These are phyloP conservation scores for Leishmania aethiopica DNA, from an alignment of 208 protist species.

Conservation along the genomic window DNA sequence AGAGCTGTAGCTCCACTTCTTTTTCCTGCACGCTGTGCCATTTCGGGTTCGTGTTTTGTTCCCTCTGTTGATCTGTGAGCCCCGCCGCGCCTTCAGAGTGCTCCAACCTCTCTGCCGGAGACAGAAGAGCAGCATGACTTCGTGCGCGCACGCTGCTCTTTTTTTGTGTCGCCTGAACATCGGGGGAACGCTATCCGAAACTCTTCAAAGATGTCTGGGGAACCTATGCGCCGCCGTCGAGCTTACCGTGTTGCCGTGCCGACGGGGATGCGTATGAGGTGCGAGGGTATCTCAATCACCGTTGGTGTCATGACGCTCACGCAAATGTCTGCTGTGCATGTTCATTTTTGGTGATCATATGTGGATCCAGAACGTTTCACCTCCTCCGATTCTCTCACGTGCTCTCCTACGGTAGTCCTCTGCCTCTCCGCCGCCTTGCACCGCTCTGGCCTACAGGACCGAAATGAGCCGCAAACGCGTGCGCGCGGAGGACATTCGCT, in stretches of 20 bases:
- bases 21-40: slow-evolving; percentile 4
- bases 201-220: background rate
- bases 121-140: background rate
- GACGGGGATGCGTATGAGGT: background rate
- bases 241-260: background rate
- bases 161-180: too few relatives aligned
- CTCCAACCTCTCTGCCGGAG: background rate
- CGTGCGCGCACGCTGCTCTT: background rate
- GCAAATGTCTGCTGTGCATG: background rate
- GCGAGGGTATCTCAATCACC: background rate
- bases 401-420: background rate
- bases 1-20: background rate
- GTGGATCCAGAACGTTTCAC: background rate
- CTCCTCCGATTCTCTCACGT: background rate
- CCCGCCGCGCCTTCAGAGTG: background rate
- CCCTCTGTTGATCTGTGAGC: background rate
- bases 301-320: too few relatives aligned
- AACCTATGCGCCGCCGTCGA: background rate
- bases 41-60: background rate
- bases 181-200: background rate
- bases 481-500: slow-evolving; percentile 43
- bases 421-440: background rate
- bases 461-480: slow-evolving; percentile 49
- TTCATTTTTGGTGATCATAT: background rate
- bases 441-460: background rate